Evolutionary conservation across 305 asterid species (phyloP).

Genomic region (Solanum chacoense): DNA sequence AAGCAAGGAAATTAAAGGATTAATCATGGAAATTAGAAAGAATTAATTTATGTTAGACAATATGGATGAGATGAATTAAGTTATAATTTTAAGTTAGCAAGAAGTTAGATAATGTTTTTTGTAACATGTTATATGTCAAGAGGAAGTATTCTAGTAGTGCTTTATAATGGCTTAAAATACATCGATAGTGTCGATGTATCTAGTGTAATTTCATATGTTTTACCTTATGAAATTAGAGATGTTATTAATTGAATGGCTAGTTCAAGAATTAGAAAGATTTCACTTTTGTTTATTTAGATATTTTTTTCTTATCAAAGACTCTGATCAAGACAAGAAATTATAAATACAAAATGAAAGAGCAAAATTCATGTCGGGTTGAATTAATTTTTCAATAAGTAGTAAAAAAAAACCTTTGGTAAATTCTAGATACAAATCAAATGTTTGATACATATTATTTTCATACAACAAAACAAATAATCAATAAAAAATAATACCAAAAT

Average conservation of each 20-base stretch:
- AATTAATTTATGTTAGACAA: neutral
- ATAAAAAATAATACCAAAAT: too few relatives aligned
- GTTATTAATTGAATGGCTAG: neutral
- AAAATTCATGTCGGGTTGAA: neutral
- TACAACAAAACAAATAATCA: too few relatives aligned
- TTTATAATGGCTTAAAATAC: neutral
- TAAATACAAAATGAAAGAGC: neutral
- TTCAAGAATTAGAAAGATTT: neutral
- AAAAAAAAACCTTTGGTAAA: neutral
- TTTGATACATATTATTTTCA: too few relatives aligned
- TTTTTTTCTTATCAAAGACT: too few relatives aligned
- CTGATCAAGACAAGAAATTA: rapidly evolving
- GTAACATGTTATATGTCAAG: neutral
- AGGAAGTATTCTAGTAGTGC: neutral
- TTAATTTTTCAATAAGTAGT: neutral
- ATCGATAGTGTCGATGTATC: neutral
- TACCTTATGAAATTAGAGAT: too few relatives aligned
- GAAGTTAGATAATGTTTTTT: neutral
- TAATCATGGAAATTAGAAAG: neutral
- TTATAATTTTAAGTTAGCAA: neutral
- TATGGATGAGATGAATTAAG: neutral
- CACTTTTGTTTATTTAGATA: too few relatives aligned
- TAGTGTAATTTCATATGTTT: neutral
- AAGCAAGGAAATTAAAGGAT: neutral
- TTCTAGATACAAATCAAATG: neutral